These are phyloP conservation scores for Jaltomata sinuosa DNA, from an alignment of 257 asterid species.

Conservation along the genomic window DNA sequence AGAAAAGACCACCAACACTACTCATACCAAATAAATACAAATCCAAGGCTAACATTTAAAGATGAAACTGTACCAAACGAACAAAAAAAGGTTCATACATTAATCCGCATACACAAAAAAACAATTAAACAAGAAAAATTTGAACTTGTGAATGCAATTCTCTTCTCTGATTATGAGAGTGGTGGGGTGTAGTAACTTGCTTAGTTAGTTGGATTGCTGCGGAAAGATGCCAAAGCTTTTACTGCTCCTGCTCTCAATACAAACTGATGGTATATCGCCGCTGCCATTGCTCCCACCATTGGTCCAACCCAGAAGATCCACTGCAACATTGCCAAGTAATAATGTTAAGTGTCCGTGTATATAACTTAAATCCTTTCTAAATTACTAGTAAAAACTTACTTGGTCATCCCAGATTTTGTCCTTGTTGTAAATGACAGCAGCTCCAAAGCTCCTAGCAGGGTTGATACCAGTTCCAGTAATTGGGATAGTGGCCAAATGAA, in stretches of 20 bases:
- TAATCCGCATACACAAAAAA: background rate
- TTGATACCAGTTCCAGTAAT: constrained; percentile 1
- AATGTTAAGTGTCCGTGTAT: background rate
- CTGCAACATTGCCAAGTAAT: background rate
- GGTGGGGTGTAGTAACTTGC: background rate
- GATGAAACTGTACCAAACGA: background rate
- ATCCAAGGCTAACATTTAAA: background rate
- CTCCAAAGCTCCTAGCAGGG: constrained; percentile 1
- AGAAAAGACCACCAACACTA: background rate
- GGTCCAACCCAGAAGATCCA: constrained; percentile 8
- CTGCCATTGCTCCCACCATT: background rate
- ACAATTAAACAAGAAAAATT: background rate
- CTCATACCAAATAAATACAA: constrained; percentile 18
- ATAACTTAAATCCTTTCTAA: background rate
- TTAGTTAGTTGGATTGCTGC: background rate
- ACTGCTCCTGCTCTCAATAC: constrained; percentile 7
- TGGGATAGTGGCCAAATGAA: background rate
- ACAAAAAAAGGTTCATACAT: background rate
- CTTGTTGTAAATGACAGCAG: background rate
- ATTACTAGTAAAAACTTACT: background rate
- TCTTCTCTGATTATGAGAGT: background rate
- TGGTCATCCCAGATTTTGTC: background rate
- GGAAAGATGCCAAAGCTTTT: background rate
- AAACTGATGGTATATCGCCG: background rate
- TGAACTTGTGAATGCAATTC: background rate